These are phyloP conservation scores for Xylaria arbuscula DNA, from an alignment of 2,329 filamentous ascomycete genomes.

Conservation along the genomic window DNA sequence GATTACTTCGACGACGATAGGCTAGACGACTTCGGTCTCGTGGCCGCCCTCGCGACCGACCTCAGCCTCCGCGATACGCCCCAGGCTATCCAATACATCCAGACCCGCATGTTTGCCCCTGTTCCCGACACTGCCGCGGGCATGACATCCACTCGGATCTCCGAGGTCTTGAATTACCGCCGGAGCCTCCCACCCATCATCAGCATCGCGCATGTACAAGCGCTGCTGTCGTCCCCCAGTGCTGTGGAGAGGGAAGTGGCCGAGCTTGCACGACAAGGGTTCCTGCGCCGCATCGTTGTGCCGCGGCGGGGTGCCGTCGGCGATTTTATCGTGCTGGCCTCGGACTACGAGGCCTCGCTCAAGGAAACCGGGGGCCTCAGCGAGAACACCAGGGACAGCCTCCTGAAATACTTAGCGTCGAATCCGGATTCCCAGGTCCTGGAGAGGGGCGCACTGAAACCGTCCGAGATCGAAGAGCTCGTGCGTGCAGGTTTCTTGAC, in stretches of 20 bases:
- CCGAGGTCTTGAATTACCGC: slow-evolving; percentile 72
- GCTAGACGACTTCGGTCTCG: slow-evolving; percentile 70
- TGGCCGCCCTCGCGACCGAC: slow-evolving; percentile 65
- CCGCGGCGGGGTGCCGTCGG: slow-evolving; percentile 69
- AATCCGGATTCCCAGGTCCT: slow-evolving; percentile 62
- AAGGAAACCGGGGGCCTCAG: slow-evolving; percentile 51
- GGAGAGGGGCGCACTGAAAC: slow-evolving; percentile 45
- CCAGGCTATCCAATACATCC: slow-evolving; percentile 73
- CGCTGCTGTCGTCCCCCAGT: slow-evolving; percentile 71
- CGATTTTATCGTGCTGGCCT: slow-evolving; percentile 71
- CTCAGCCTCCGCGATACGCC: slow-evolving; percentile 69
- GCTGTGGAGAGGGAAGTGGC: slow-evolving; percentile 74
- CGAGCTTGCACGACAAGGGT: slow-evolving; percentile 66
- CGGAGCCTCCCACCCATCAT: slow-evolving; percentile 70
- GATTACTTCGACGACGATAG: slow-evolving; percentile 54
- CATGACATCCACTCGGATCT: slow-evolving; percentile 71
- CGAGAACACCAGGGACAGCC: slow-evolving; percentile 60
- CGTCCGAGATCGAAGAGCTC: slow-evolving; percentile 58
- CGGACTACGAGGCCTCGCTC: slow-evolving; percentile 66
- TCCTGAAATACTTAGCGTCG: slow-evolving; percentile 62
- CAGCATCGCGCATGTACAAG: slow-evolving; percentile 73
- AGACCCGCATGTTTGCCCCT: slow-evolving; percentile 70
- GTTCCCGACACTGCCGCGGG: slow-evolving; percentile 68
- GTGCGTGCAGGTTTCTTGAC: slow-evolving; percentile 76
- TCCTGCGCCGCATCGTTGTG: slow-evolving; percentile 71